A percentile compares a stretch with the other conserved stretches of the same genome.
phyloP scores from a whole-genome alignment of 192 early-diverging fungal species.

The Dispira simplex region DNA sequence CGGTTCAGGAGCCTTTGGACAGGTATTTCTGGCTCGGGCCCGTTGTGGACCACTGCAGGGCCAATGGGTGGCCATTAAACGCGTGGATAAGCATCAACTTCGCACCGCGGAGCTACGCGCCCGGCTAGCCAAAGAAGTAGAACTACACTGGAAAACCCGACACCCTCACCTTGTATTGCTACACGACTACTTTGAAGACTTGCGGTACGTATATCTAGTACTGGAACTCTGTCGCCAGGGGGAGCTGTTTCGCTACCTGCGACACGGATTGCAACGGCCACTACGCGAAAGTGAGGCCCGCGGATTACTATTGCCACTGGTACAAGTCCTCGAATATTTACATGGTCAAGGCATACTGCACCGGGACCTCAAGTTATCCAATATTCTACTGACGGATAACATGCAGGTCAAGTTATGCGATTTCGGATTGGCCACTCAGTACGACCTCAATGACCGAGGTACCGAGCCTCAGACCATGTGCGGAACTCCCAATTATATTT shows the following conservation, averaged over 20 bases:
- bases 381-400: constrained; percentile 39
- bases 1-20: constrained; percentile 10
- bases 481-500: constrained; percentile 67
- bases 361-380: constrained; percentile 61
- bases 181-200: constrained; percentile 51
- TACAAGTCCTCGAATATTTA: constrained; percentile 41
- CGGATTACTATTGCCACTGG: constrained; percentile 33
- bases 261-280: constrained; percentile 16
- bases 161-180: constrained; percentile 39
- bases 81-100: background rate
- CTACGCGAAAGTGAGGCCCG: constrained; percentile 43
- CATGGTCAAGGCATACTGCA: constrained; percentile 52
- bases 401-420: constrained; percentile 53
- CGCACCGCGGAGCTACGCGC: background rate
- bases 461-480: constrained; percentile 59
- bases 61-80: constrained; percentile 9
- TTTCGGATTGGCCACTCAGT: constrained; percentile 49
- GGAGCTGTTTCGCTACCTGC: constrained; percentile 25
- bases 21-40: constrained; percentile 2
- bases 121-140: constrained; percentile 45
- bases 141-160: constrained; percentile 41
- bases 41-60: background rate
- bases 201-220: constrained; percentile 52
- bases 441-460: constrained; percentile 23
- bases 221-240: constrained; percentile 43